A percentile compares a stretch with the other conserved stretches of the same genome.
phyloP scores from a whole-genome alignment of 2,329 filamentous ascomycete genomes.

The Acephala macrosclerotiorum region DNA sequence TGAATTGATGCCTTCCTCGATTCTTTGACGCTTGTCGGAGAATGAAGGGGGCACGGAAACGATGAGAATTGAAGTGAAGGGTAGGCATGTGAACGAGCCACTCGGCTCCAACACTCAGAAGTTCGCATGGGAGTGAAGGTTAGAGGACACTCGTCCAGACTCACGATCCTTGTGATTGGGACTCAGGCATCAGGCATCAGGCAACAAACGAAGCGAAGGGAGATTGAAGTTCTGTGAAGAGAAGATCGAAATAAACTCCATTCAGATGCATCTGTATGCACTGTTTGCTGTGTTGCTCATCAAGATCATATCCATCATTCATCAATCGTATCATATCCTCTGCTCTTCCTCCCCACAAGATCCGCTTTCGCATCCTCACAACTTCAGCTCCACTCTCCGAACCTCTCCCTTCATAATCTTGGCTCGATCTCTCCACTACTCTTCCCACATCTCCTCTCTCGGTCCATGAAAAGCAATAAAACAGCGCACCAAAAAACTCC shows the following conservation, averaged over 20 bases:
- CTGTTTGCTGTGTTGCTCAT: constrained; percentile 6
- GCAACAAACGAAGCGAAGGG: background rate
- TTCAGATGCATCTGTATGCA: constrained; percentile 7
- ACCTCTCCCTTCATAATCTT: background rate
- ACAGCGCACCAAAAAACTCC: constrained; percentile 5
- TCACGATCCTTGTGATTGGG: background rate
- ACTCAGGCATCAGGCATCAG: background rate
- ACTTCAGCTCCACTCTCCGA: background rate
- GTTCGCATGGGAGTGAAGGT: background rate
- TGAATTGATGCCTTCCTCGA: too few relatives aligned
- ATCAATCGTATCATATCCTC: constrained; percentile 10
- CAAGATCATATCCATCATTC: constrained; percentile 10
- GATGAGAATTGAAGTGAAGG: too few relatives aligned
- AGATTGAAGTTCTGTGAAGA: background rate
- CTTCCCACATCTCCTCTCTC: background rate
- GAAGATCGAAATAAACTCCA: constrained; percentile 3
- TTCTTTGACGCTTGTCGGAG: too few relatives aligned
- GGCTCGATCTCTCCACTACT: background rate
- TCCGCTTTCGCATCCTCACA: background rate
- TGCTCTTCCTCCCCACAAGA: background rate
- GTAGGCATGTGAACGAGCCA: background rate
- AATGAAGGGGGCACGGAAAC: too few relatives aligned
- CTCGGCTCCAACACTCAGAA: background rate
- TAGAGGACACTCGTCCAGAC: background rate
- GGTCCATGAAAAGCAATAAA: background rate